Percentiles rank a stretch among this genome's conserved stretches.
These are phyloP conservation scores for Blepharisma japonicum DNA, from an alignment of 73 alveolate genomes.

Conservation along the genomic window DNA sequence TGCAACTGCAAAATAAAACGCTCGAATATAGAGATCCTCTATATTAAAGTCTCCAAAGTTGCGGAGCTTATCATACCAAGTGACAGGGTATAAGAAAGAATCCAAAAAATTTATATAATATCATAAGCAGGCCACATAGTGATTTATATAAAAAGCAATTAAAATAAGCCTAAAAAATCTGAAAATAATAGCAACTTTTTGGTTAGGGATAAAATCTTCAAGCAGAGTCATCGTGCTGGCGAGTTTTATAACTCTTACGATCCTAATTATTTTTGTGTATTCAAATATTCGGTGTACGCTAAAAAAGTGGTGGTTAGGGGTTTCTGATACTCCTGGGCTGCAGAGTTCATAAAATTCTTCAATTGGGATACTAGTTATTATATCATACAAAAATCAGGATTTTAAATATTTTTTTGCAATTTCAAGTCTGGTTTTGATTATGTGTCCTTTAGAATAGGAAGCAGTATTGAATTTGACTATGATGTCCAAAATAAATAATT, in stretches of 20 bases:
- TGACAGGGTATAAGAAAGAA: conserved; percentile 28
- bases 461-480: conserved; percentile 18
- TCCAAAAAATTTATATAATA: background rate
- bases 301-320: too few relatives aligned
- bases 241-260: too few relatives aligned
- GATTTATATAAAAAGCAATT: background rate
- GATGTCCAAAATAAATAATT: background rate
- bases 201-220: too few relatives aligned
- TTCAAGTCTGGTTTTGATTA: background rate
- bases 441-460: conserved; percentile 8
- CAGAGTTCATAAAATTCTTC: background rate
- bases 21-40: too few relatives aligned
- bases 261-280: too few relatives aligned
- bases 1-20: conserved; percentile 53
- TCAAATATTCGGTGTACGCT: too few relatives aligned
- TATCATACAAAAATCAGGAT: background rate
- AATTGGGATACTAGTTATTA: background rate
- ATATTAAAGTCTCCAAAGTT: conserved; percentile 11
- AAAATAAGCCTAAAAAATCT: background rate
- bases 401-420: background rate
- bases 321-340: too few relatives aligned
- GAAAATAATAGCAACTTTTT: background rate
- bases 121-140: background rate
- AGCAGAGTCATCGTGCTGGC: too few relatives aligned
- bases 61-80: conserved; percentile 64